phyloP scores from a whole-genome alignment of 495 filamentous ascomycete genomes.

The Sphaerosporella brunnea region DNA sequence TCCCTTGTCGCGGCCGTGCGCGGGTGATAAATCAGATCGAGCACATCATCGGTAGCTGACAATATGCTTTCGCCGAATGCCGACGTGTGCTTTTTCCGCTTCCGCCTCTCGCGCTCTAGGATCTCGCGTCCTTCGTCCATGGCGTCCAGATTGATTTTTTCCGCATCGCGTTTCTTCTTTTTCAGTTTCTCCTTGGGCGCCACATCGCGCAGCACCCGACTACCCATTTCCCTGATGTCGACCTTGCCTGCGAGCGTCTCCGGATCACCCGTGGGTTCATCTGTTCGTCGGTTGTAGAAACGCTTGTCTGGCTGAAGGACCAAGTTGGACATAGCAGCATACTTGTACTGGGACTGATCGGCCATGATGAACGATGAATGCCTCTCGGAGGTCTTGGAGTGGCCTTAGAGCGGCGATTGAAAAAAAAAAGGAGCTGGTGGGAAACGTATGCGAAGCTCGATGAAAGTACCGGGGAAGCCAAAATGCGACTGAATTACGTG shows the following conservation, averaged over 20 bases:
- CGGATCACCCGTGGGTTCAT: slow-evolving; percentile 92
- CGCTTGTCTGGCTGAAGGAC: slow-evolving; percentile 97
- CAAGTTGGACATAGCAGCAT: slow-evolving; percentile 99
- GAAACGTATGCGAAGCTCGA: too few species aligned
- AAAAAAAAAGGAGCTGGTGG: too few species aligned
- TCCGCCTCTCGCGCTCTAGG: slow-evolving; percentile 68
- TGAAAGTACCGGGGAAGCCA: too few species aligned
- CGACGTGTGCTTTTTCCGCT: slow-evolving; percentile 51
- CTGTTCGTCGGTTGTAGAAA: slow-evolving; percentile 66
- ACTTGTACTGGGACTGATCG: slow-evolving; percentile 95
- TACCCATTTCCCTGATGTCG: slow-evolving; percentile 86
- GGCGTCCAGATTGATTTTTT: slow-evolving; percentile 42
- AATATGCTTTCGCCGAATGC: slow-evolving; percentile 60
- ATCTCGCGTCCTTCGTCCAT: slow-evolving; percentile 76
- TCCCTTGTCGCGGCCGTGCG: slow-evolving; percentile 81
- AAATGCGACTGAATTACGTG: too few species aligned
- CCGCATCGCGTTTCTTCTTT: slow-evolving; percentile 46
- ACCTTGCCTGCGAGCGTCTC: slow-evolving; percentile 91
- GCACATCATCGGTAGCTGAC: slow-evolving; percentile 63
- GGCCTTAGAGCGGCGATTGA: slow-evolving; percentile 6
- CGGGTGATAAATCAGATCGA: slow-evolving; percentile 74
- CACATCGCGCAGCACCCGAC: slow-evolving; percentile 55
- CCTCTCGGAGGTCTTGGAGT: slow-evolving; percentile 5
- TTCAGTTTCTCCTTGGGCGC: slow-evolving; percentile 58
- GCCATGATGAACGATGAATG: slow-evolving; percentile 43